Percentiles rank a stretch among this genome's conserved stretches.
Conservation (phyloP, 176 grass and related monocot genomes). For the Phoenix dactylifera region DNA sequence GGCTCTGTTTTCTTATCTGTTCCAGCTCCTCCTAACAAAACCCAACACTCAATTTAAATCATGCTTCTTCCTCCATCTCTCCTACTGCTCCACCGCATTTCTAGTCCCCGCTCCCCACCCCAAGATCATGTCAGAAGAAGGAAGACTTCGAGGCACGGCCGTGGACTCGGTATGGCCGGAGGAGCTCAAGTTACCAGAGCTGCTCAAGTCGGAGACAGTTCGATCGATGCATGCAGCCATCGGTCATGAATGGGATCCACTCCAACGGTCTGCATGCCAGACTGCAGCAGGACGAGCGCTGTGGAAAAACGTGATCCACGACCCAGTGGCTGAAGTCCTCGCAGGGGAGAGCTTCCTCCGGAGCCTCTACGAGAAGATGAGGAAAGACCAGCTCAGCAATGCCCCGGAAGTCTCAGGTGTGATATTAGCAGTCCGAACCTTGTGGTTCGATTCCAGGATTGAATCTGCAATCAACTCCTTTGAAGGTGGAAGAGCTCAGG, state of each 20-base stretch:
- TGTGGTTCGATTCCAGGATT: constrained; percentile 80
- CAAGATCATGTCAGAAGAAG: constrained; percentile 25
- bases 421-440: constrained; percentile 75
- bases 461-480: constrained; percentile 52
- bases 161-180: background rate
- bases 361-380: constrained; percentile 61
- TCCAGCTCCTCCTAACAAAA: constrained; percentile 6
- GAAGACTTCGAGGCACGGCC: background rate
- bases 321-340: constrained; percentile 66
- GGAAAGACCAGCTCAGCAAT: constrained; percentile 49
- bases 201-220: constrained; percentile 36
- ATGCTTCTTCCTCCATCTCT: background rate
- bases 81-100: background rate
- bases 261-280: constrained; percentile 89
- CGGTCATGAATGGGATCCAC: constrained; percentile 59
- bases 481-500: constrained; percentile 38
- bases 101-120: background rate
- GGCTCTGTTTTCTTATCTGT: constrained; percentile 90
- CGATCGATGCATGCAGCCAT: constrained; percentile 60
- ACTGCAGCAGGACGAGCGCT: constrained; percentile 79
- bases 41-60: constrained; percentile 9
- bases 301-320: constrained; percentile 50
- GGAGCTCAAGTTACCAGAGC: constrained; percentile 20
- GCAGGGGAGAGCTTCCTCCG: constrained; percentile 61
- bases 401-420: constrained; percentile 68